Conservation (phyloP, 495 filamentous ascomycete genomes). For the Daldinia loculata region DNA sequence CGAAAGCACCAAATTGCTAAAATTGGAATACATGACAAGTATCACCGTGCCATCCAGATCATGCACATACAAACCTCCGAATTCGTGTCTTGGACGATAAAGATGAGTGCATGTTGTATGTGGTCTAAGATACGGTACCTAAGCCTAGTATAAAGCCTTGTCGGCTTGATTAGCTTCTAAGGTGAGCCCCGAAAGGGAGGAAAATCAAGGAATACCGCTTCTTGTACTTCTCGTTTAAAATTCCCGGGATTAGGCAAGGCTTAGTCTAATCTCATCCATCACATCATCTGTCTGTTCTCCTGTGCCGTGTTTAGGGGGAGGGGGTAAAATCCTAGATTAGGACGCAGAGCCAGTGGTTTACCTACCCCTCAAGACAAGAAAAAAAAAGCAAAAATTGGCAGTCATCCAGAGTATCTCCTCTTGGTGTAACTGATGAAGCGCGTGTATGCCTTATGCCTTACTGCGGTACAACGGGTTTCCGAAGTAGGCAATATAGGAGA, state of each 20-base stretch:
- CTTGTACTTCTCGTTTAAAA: constrained; percentile 30
- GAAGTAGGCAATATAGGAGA: constrained; percentile 13
- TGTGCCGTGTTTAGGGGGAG: constrained; percentile 22
- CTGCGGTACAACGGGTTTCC: constrained; percentile 23
- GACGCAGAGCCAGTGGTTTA: constrained; percentile 20
- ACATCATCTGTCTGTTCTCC: constrained; percentile 2
- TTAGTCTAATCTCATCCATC: constrained; percentile 4
- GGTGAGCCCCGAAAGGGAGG: constrained; percentile 25
- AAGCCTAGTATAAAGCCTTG: background rate
- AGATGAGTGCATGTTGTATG: background rate
- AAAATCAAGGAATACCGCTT: constrained; percentile 1
- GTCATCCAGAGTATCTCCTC: constrained; percentile 4
- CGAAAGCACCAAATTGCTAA: constrained; percentile 21
- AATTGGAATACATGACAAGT: constrained; percentile 32
- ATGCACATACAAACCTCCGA: constrained; percentile 30
- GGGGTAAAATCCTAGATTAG: constrained; percentile 11
- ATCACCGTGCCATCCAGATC: constrained; percentile 39
- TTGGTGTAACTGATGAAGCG: constrained; percentile 21
- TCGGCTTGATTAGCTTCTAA: constrained; percentile 1
- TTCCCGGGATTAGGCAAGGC: constrained; percentile 37
- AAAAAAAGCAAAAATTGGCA: constrained; percentile 11
- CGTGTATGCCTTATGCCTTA: constrained; percentile 16
- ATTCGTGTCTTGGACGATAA: background rate
- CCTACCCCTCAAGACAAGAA: constrained; percentile 30
- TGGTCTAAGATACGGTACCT: background rate